phyloP scores from a whole-genome alignment of 192 early-diverging fungal genomes.

The Coemansia sp. region DNA sequence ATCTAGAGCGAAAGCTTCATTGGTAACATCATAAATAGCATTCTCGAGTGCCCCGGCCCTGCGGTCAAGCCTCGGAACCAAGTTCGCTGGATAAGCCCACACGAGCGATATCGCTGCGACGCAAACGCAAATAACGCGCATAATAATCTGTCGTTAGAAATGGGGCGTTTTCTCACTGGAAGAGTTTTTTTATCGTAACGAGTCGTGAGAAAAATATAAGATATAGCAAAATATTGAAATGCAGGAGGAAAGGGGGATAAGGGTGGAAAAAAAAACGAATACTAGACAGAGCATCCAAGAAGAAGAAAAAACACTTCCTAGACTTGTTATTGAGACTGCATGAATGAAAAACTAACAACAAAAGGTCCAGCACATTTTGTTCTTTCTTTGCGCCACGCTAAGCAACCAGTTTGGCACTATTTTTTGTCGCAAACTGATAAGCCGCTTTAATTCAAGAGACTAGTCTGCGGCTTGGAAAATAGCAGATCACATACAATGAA shows the following conservation, averaged over 20 bases:
- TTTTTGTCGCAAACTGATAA: neutral
- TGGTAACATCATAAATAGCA: conserved; percentile 34
- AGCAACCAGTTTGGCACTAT: neutral
- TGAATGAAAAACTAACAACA: neutral
- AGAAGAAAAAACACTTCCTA: neutral
- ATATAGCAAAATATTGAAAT: neutral
- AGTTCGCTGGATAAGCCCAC: conserved; percentile 25
- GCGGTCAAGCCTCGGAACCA: conserved; percentile 20
- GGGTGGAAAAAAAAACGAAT: neutral
- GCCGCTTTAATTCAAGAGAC: neutral
- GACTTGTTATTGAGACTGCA: neutral
- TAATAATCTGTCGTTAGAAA: conserved; percentile 13
- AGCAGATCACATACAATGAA: conserved; percentile 2
- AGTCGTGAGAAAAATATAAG: conserved; percentile 4
- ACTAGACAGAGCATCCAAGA: neutral
- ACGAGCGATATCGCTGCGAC: conserved; percentile 28
- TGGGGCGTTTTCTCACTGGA: no score
- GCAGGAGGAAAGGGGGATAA: neutral
- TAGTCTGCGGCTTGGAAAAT: neutral
- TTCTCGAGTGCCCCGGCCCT: conserved; percentile 22
- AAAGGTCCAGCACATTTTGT: neutral
- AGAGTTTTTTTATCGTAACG: neutral
- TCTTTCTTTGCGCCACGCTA: neutral
- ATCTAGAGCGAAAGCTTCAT: conserved; percentile 29
- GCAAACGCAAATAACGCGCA: conserved; percentile 41